Evolutionary conservation across 768 basidiomycete species (phyloP), one percentile per base, ranked within the genome.

Genomic region (Mrakia frigida): DNA sequence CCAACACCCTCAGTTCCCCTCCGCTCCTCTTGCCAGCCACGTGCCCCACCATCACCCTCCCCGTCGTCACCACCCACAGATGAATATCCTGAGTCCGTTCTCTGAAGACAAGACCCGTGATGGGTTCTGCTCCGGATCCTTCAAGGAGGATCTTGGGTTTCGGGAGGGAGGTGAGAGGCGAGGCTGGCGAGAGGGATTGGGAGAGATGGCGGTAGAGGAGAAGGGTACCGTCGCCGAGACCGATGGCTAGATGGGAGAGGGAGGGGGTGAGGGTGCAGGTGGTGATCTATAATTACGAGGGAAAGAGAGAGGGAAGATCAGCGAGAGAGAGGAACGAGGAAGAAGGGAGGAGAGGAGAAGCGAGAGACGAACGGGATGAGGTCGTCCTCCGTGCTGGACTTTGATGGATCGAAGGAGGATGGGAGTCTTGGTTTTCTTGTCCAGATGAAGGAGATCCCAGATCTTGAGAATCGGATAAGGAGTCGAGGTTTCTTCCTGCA

Each of bases 151-250:
- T 87, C 33, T 92, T 89, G 14, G 91, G 88, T 84, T 97, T 98
- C 0, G 94, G 94, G n/a, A 98, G 84, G 9, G 90, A 83, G 18
- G 90, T 90, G 16, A 93, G 85, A 6, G 91, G 76, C 4, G 78
- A 76, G 41, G 76, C 70, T 13, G 72, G 74, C 5, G 73, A 76
- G 74, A 96, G 86, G 1, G 94, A 94, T 82, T 98, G 94, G 82
- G 95, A 91, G 28, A 98, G 86, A 81, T 98, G 93, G 10, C 93
- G 89, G 82, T 93, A 96, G 23, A 97, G 86, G 13, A 98, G 86
- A 23, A 97, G 95, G 0, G 92, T 92, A 35, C 97, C 97, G 81
- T 98, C 95, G 9, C 90, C 94, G n/a, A 98, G 88, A 21, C 95
- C 97, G 56, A 98, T 88, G 9, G 95, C 91, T 35, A 99, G 88